These are phyloP conservation scores for Colletotrichum abscissum DNA, from an alignment of 2,329 filamentous ascomycete species.

Conservation along the genomic window DNA sequence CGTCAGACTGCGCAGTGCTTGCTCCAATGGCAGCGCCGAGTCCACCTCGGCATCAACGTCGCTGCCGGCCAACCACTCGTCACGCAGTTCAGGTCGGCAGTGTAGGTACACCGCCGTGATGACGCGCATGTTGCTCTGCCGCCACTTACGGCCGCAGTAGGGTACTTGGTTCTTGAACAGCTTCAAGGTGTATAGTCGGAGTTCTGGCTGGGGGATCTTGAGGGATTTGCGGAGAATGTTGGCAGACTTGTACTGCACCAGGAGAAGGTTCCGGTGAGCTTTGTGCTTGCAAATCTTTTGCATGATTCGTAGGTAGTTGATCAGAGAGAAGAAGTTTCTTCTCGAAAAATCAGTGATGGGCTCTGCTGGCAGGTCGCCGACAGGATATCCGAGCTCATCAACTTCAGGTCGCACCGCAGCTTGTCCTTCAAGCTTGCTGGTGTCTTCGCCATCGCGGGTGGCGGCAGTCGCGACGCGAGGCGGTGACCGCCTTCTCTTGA, in stretches of 20 bases:
- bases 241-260: slow-evolving; percentile 95
- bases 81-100: slow-evolving; percentile 89
- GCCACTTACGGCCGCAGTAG: slow-evolving; percentile 98
- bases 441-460: slow-evolving; percentile 37
- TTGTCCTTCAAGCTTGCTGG: slow-evolving; percentile 47
- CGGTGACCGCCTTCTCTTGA: slow-evolving; percentile 67
- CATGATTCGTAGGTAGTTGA: slow-evolving; percentile 95
- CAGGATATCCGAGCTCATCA: slow-evolving; percentile 88
- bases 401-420: slow-evolving; percentile 67
- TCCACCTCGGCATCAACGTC: slow-evolving; percentile 96
- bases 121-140: slow-evolving; percentile 97
- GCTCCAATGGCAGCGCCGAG: slow-evolving; percentile 90
- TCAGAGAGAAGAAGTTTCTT: slow-evolving; percentile 93
- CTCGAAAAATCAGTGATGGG: slow-evolving; percentile 92
- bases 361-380: slow-evolving; percentile 74
- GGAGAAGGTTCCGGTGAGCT: slow-evolving; percentile 90
- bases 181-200: slow-evolving; percentile 95
- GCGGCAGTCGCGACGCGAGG: slow-evolving; percentile 47
- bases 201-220: slow-evolving; percentile 86
- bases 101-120: slow-evolving; percentile 97
- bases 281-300: slow-evolving; percentile 98
- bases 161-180: slow-evolving; percentile 99
- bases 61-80: slow-evolving; percentile 93
- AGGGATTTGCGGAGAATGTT: slow-evolving; percentile 92
- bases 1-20: slow-evolving; percentile 87